Percentiles rank a stretch among this genome's conserved stretches.
Conservation (phyloP, 768 basidiomycete genomes). For the Naganishia antarctica region DNA sequence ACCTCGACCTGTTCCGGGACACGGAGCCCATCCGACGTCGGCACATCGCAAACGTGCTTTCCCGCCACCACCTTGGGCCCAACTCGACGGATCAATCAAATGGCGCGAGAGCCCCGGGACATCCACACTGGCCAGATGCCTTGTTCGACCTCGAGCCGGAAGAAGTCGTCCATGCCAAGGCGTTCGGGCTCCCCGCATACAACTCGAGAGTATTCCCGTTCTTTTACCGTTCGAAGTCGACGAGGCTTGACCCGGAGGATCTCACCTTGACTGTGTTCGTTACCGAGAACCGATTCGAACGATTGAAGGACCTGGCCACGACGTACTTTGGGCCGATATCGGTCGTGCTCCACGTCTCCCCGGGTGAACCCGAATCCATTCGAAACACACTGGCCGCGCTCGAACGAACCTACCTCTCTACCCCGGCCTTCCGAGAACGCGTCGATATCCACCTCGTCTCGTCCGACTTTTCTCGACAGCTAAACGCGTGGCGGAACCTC, state of each 20-base stretch:
- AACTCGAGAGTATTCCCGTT: background rate
- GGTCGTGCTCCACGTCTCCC: conserved; percentile 8
- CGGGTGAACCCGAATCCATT: background rate
- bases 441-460: conserved; percentile 84
- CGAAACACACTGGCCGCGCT: background rate
- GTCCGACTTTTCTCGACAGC: conserved; percentile 68
- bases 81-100: too few species aligned
- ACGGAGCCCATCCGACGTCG: too few species aligned
- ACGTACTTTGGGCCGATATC: conserved; percentile 1
- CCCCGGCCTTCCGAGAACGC: background rate
- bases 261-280: conserved; percentile 16
- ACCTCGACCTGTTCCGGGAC: too few species aligned
- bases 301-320: background rate
- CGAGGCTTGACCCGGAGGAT: background rate
- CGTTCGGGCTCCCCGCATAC: conserved; percentile 16
- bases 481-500: conserved; percentile 85
- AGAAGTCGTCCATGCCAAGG: background rate
- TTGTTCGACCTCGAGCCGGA: background rate
- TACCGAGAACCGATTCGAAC: conserved; percentile 8
- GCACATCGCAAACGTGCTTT: too few species aligned
- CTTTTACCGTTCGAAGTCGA: background rate
- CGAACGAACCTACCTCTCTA: background rate
- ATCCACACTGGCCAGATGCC: too few species aligned
- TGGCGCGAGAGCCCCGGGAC: too few species aligned
- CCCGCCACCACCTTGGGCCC: too few species aligned